phyloP scores from a whole-genome alignment of 768 basidiomycete species.

The Naganishia kalamii region DNA sequence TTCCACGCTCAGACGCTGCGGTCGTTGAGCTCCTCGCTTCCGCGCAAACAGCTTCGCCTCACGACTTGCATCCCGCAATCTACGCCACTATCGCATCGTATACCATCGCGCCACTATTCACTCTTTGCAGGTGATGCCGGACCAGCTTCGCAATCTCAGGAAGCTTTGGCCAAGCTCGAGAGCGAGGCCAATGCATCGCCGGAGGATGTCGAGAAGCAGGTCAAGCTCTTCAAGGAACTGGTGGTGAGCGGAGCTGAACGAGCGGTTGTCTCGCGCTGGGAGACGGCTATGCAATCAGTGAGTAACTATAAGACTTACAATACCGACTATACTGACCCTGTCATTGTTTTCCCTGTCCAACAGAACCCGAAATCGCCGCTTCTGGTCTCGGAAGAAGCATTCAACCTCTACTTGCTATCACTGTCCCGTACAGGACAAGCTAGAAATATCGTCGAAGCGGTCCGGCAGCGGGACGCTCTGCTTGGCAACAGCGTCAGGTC shows the following conservation, averaged over 20 bases:
- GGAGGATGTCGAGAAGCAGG: slow-evolving; percentile 28
- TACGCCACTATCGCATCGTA: background rate
- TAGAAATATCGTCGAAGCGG: slow-evolving; percentile 18
- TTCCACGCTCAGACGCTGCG: background rate
- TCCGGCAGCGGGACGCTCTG: slow-evolving; percentile 13
- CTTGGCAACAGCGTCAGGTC: background rate
- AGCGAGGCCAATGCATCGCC: slow-evolving; percentile 30
- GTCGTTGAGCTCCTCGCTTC: background rate
- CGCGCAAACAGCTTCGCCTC: background rate
- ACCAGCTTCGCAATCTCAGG: slow-evolving; percentile 14
- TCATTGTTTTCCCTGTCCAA: slow-evolving; percentile 25
- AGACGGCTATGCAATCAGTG: background rate
- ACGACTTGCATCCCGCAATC: background rate
- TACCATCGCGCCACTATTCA: background rate
- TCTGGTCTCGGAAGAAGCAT: slow-evolving; percentile 20
- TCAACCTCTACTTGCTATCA: slow-evolving; percentile 21
- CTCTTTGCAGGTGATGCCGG: slow-evolving; percentile 11
- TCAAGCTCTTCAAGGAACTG: slow-evolving; percentile 35
- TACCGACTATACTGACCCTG: slow-evolving; percentile 27
- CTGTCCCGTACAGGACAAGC: slow-evolving; percentile 18
- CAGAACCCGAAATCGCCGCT: slow-evolving; percentile 38
- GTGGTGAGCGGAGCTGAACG: slow-evolving; percentile 34
- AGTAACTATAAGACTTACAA: background rate
- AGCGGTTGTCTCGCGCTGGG: slow-evolving; percentile 27
- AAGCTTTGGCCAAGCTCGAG: slow-evolving; percentile 36